Evolutionary conservation across 768 basidiomycete species (phyloP), one percentile per base, ranked within the genome.

Genomic region (Omphalotus guepiniiformis): DNA sequence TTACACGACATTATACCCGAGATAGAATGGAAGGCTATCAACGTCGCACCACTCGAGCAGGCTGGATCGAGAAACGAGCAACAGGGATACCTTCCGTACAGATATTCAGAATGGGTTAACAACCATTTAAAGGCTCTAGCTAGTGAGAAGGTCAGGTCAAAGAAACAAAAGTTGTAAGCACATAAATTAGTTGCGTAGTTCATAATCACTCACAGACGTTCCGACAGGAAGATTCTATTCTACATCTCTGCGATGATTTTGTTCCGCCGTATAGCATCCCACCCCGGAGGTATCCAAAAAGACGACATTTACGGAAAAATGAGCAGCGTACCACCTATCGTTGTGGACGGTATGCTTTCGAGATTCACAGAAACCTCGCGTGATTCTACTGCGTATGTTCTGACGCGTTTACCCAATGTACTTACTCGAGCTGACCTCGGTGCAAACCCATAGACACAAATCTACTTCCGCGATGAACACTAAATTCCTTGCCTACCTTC

Each of bases 241-340:
- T 94, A 92, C 67, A 83, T 95, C 53, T 82, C 92, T 1, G 68
- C 78, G n/a, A 83, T 98, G 76, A 69, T 94, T 50, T 69, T 76
- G 7, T 87, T 94, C 66, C 75, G 79, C 37, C 70, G 72, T 53
- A 58, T 73, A 0, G 65, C 73, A 6, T 55, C 60, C 23, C 53
- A 54, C 47, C 66, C 66, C 47, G 42, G 64, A 64, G 53, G 62
- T 26, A 53, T 78, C 57, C 61, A 78, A 36, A 78, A 81, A 55
- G 72, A 77, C 9, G 67, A 69, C 12, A 48, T 88, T 6, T 68
- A 74, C 32, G 78, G 84, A 38, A 76, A 76, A 48, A 67, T 95
- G 48, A 56, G 72, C 1, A 63, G 66, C 3, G 72, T 89, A 1
- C 85, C 91, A 2, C 67, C 67, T 12, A 68, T 80, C 38, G 70